These are phyloP conservation scores for Alternaria arbusti DNA, from an alignment of 2,329 filamentous ascomycete genomes.

Conservation along the genomic window DNA sequence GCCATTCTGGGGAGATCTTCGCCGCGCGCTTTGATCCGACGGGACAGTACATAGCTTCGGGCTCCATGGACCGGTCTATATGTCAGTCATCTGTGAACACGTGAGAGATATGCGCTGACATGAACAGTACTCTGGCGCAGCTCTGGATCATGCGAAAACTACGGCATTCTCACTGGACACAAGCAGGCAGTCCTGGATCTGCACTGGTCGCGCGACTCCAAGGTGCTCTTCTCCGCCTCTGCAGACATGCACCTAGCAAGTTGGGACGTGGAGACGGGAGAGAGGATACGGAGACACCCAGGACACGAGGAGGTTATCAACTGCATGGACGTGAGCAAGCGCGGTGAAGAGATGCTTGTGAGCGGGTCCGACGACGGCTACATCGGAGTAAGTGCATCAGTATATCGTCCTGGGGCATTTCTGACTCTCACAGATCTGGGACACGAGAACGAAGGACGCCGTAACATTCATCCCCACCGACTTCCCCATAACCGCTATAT, in stretches of 20 bases:
- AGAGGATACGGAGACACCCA: constrained; percentile 86
- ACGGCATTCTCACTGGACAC: constrained; percentile 86
- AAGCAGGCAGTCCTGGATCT: constrained; percentile 89
- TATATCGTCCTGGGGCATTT: background rate
- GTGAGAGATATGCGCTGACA: constrained; percentile 27
- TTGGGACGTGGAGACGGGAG: constrained; percentile 93
- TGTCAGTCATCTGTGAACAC: constrained; percentile 59
- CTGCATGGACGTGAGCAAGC: constrained; percentile 82
- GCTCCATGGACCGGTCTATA: constrained; percentile 92
- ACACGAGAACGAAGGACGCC: constrained; percentile 87
- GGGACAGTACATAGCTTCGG: constrained; percentile 88
- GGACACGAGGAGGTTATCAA: constrained; percentile 98
- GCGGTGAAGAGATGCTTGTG: constrained; percentile 88
- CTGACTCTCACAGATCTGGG: constrained; percentile 72
- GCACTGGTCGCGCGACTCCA: constrained; percentile 95
- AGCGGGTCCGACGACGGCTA: constrained; percentile 93
- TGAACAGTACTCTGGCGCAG: constrained; percentile 86
- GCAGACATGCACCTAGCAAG: constrained; percentile 92
- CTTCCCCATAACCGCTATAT: constrained; percentile 89
- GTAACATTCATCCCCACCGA: constrained; percentile 88
- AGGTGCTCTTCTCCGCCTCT: constrained; percentile 88
- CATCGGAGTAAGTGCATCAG: constrained; percentile 64
- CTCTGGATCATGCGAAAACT: constrained; percentile 92
- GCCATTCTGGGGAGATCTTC: constrained; percentile 83
- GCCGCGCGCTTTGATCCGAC: constrained; percentile 87